Evolutionary conservation across 768 basidiomycete species (phyloP).

Genomic region (Crassisporium funariophilum): DNA sequence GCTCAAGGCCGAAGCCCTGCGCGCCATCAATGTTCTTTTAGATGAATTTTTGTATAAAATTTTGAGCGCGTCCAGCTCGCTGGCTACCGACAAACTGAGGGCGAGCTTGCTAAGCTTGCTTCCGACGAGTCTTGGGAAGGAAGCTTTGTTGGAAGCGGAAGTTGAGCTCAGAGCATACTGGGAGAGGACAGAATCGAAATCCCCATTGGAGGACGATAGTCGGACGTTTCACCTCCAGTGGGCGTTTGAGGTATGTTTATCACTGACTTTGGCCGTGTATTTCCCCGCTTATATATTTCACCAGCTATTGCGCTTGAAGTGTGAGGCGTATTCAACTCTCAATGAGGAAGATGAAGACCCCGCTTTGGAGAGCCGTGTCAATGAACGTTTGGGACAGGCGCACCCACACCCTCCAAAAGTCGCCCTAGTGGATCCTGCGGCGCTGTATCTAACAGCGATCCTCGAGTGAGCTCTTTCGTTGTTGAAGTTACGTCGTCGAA

Average conservation of each 20-base stretch:
- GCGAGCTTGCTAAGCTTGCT: slow-evolving; percentile 70
- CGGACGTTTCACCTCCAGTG: slow-evolving; percentile 69
- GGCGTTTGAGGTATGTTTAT: slow-evolving; percentile 67
- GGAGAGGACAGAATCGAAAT: slow-evolving; percentile 60
- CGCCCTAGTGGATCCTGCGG: slow-evolving; percentile 73
- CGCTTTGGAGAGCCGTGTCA: slow-evolving; percentile 60
- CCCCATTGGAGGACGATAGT: slow-evolving; percentile 49
- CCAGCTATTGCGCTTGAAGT: slow-evolving; percentile 80
- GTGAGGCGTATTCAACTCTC: slow-evolving; percentile 85
- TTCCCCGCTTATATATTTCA: slow-evolving; percentile 10
- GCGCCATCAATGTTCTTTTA: slow-evolving; percentile 75
- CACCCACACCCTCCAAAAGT: slow-evolving; percentile 54
- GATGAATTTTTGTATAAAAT: slow-evolving; percentile 84
- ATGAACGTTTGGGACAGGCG: slow-evolving; percentile 59
- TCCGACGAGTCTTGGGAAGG: slow-evolving; percentile 84
- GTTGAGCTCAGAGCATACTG: slow-evolving; percentile 89
- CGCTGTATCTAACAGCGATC: slow-evolving; percentile 89
- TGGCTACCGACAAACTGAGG: slow-evolving; percentile 75
- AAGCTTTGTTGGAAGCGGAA: slow-evolving; percentile 91
- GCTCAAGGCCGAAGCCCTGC: slow-evolving; percentile 77
- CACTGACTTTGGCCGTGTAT: slow-evolving; percentile 8
- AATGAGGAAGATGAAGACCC: slow-evolving; percentile 81
- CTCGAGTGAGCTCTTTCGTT: slow-evolving; percentile 71
- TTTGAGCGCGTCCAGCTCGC: slow-evolving; percentile 63
- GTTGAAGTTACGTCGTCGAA: slow-evolving; percentile 16